Percentiles rank a stretch among this genome's conserved stretches.
Conservation (phyloP, 371 early-diverging fungal genomes). For the Mortierella sp. region DNA sequence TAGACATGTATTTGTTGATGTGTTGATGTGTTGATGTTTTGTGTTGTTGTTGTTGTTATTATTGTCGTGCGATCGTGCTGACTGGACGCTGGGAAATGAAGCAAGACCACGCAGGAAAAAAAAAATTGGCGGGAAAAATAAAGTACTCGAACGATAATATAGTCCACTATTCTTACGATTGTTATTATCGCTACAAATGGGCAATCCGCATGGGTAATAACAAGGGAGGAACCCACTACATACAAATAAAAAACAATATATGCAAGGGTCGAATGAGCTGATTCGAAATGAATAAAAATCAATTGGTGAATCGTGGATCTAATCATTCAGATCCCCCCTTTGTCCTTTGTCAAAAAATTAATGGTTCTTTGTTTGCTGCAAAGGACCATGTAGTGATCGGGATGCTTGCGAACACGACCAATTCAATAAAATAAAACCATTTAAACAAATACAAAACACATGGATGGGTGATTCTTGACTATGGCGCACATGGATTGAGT, state of each 20-base stretch:
- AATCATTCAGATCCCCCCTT: neutral
- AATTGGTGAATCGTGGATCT: neutral
- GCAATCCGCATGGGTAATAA: too few relatives aligned
- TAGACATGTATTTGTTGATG: too few relatives aligned
- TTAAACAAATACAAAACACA: neutral
- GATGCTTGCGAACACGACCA: constrained; percentile 16
- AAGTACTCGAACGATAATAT: neutral
- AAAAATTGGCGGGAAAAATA: constrained; percentile 27
- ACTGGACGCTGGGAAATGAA: constrained; percentile 17
- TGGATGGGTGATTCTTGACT: neutral
- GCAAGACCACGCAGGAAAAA: constrained; percentile 2
- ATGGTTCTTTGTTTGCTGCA: neutral
- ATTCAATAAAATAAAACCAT: neutral
- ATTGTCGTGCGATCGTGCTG: neutral
- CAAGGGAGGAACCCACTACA: neutral
- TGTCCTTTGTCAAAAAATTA: neutral
- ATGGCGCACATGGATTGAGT: neutral
- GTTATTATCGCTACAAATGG: neutral
- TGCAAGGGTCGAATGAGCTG: neutral
- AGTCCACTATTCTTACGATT: constrained; percentile 5
- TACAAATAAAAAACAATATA: neutral
- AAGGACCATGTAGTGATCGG: constrained; percentile 1
- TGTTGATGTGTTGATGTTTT: neutral
- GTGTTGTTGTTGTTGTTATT: too few relatives aligned
- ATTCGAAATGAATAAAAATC: neutral